Conservation (phyloP, 495 filamentous ascomycete genomes). For the Choiromyces venosus region DNA sequence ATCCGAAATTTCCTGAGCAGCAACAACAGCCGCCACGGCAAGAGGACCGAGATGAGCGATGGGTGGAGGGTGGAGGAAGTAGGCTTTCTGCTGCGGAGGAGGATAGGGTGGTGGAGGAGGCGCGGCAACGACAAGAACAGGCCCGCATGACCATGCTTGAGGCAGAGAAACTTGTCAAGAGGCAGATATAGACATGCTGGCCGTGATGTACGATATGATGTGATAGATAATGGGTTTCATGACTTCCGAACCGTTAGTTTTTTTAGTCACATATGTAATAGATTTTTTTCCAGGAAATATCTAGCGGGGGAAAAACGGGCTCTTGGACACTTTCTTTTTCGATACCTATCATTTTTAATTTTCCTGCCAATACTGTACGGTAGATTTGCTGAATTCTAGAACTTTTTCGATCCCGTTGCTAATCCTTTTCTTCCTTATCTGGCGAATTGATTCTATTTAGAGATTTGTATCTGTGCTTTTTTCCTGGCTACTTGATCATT, state of each 20-base stretch:
- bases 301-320: not conserved
- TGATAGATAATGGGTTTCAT: not conserved
- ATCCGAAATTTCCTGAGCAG: not conserved
- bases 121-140: not conserved
- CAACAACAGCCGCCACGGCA: not conserved
- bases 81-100: not conserved
- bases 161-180: conserved; percentile 20
- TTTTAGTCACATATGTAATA: not conserved
- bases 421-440: not conserved
- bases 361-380: not conserved
- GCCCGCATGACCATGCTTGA: not conserved
- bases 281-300: not conserved
- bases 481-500: not conserved
- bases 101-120: not conserved
- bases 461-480: not conserved
- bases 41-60: not conserved
- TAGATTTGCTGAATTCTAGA: not conserved
- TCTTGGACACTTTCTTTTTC: not conserved
- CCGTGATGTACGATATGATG: not conserved
- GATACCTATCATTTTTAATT: not conserved
- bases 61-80: not conserved
- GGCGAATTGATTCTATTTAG: not conserved
- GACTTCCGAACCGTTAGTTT: not conserved
- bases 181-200: conserved; percentile 14
- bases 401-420: not conserved